Conservation (phyloP, 2,329 filamentous ascomycete genomes). For the Penicillium rolfsii region DNA sequence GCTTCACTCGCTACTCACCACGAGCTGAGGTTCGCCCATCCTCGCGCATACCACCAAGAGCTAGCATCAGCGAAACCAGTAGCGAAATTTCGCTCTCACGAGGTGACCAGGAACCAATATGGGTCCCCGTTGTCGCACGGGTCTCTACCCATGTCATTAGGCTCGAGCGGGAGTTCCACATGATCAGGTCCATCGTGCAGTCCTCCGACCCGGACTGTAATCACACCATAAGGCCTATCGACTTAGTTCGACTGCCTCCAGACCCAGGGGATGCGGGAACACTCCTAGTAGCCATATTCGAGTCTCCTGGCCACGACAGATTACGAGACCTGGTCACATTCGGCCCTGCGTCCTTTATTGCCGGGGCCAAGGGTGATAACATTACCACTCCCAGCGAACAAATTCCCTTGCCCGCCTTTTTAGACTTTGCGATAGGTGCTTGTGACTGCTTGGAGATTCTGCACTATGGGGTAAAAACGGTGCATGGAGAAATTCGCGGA, state of each 20-base stretch:
- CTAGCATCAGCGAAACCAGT: constrained; percentile 56
- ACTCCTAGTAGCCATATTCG: constrained; percentile 80
- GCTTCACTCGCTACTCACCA: constrained; percentile 49
- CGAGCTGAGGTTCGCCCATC: constrained; percentile 45
- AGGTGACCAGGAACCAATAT: constrained; percentile 45
- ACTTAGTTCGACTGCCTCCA: constrained; percentile 72
- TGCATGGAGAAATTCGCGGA: constrained; percentile 87
- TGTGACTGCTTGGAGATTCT: constrained; percentile 83
- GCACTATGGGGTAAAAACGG: constrained; percentile 83
- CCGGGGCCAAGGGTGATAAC: constrained; percentile 54
- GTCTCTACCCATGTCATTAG: constrained; percentile 81
- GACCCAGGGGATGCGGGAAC: constrained; percentile 69
- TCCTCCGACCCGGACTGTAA: constrained; percentile 72
- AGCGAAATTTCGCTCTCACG: constrained; percentile 49
- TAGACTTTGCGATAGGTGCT: constrained; percentile 90
- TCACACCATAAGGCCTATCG: constrained; percentile 79
- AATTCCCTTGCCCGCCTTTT: constrained; percentile 74
- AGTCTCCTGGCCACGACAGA: constrained; percentile 74
- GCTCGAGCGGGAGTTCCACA: constrained; percentile 85
- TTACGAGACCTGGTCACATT: constrained; percentile 72
- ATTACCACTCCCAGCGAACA: constrained; percentile 58
- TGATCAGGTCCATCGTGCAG: constrained; percentile 71
- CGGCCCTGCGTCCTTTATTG: constrained; percentile 73
- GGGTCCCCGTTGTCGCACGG: constrained; percentile 74
- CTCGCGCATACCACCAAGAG: constrained; percentile 50